Base-by-base conservation (phyloP, 2,329 filamentous ascomycete genomes). In the Aspergillus carbonarius region DNA sequence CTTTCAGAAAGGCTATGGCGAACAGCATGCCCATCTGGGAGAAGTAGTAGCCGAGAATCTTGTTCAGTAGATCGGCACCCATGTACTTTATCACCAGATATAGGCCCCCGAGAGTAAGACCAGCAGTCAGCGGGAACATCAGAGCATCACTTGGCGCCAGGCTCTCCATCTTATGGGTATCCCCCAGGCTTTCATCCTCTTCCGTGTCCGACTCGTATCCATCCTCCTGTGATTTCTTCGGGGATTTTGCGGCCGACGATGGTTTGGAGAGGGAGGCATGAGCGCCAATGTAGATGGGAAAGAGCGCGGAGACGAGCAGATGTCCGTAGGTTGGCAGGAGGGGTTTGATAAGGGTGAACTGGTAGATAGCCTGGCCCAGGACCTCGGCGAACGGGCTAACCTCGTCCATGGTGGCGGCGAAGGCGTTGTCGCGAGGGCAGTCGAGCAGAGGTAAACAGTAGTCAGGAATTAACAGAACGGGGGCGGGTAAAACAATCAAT, bases 11-110 rank as follows among this genome's bases (percentile, higher is more conserved):
- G 44, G 86, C 87, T 8, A 87, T 82, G 15, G 95, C 82, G 60
- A 91, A 91, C 61, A 90, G 88, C n/a, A 96, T 76, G 0, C 91
- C 91, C 70, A 93, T 86, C 58, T 85, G 74, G 3, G 90, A 90
- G 76, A 96, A 93, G 79, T 98, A 97, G 69, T 84, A 86, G 39
- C 90, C 88, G 20, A 98, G 79, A 39, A 96, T 84, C 74, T 88
- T 90, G 78, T 93, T 97, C 68, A 98, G 77, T 20, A 96, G 79
- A 10, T 87, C 82, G 0, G 92, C 91, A 64, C 93, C 82, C 56
- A 97, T 84, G 84, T 89, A 95, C 73, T 96, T 92, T 71, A 98
- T 92, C 60, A 96, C 81, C 67, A 93, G 88, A 78, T 98, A 98
- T 12, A 98, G 81, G 5, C 86, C 86, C 42, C 87, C 82, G 8